These are phyloP conservation scores for Penicillium antarcticum DNA, from an alignment of 495 filamentous ascomycete species.

Conservation along the genomic window DNA sequence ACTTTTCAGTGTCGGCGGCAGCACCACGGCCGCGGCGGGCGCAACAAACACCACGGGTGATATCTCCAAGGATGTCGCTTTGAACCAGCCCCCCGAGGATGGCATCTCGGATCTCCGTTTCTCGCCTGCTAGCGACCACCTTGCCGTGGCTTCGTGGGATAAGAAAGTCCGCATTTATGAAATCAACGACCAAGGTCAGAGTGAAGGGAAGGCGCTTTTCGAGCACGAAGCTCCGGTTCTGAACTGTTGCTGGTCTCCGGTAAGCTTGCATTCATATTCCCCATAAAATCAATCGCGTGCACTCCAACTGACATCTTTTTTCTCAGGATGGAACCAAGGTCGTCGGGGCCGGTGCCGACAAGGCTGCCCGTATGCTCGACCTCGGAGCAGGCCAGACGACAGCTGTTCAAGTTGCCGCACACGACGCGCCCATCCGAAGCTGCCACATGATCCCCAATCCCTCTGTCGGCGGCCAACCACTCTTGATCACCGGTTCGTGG, in stretches of 20 bases:
- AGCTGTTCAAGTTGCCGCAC: slow-evolving; percentile 64
- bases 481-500: slow-evolving; percentile 89
- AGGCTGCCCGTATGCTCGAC: slow-evolving; percentile 76
- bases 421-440: slow-evolving; percentile 76
- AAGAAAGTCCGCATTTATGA: slow-evolving; percentile 93
- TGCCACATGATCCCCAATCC: slow-evolving; percentile 68
- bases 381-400: slow-evolving; percentile 52
- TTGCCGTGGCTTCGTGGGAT: slow-evolving; percentile 89
- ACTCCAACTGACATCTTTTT: slow-evolving; percentile 7
- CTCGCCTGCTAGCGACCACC: slow-evolving; percentile 70
- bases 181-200: slow-evolving; percentile 66
- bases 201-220: slow-evolving; percentile 74
- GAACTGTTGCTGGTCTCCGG: slow-evolving; percentile 78
- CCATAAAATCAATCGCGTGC: not conserved
- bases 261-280: slow-evolving; percentile 38
- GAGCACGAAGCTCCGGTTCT: slow-evolving; percentile 75
- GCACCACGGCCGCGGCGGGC: slow-evolving; percentile 40
- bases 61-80: slow-evolving; percentile 78
- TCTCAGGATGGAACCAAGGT: slow-evolving; percentile 69
- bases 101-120: slow-evolving; percentile 82
- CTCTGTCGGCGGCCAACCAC: slow-evolving; percentile 47
- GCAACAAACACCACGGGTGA: slow-evolving; percentile 78
- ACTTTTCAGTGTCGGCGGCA: slow-evolving; percentile 60
- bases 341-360: slow-evolving; percentile 80
- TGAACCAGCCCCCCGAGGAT: slow-evolving; percentile 76